Percentiles rank a stretch among this genome's conserved stretches.
Evolutionary conservation across 139 green algal species (phyloP).

Genomic region (Protoeuglena noctilucae): DNA sequence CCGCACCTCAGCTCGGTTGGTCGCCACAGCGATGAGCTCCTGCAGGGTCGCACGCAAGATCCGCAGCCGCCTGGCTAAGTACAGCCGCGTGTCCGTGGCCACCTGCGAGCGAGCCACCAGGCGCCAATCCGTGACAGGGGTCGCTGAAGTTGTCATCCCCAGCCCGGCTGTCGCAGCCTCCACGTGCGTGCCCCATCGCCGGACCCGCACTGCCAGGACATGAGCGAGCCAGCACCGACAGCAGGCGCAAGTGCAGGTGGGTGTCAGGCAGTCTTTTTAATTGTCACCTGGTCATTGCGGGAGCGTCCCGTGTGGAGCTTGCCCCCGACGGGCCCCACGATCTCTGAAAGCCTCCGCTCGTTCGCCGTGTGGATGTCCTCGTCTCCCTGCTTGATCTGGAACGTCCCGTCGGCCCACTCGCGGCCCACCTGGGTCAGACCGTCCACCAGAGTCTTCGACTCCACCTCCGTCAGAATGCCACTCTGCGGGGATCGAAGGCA

Average conservation of each 20-base stretch:
- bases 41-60: slow-evolving; percentile 46
- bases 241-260: too few relatives aligned
- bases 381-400: slow-evolving; percentile 67
- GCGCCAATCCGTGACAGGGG: too few relatives aligned
- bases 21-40: slow-evolving; percentile 58
- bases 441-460: slow-evolving; percentile 50
- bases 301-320: slow-evolving; percentile 96
- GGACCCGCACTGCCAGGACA: too few relatives aligned
- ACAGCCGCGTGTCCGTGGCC: slow-evolving; percentile 91
- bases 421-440: slow-evolving; percentile 42
- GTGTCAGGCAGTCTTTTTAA: too few relatives aligned
- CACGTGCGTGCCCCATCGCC: too few relatives aligned
- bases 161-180: too few relatives aligned
- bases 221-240: too few relatives aligned
- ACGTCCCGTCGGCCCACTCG: slow-evolving; percentile 60
- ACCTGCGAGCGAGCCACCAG: slow-evolving; percentile 46
- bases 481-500: too few relatives aligned
- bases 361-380: slow-evolving; percentile 98
- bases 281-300: slow-evolving; percentile 86
- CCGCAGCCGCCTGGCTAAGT: slow-evolving; percentile 56
- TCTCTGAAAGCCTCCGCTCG: slow-evolving; percentile 75
- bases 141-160: too few relatives aligned
- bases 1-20: slow-evolving; percentile 58
- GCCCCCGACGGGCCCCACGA: slow-evolving; percentile 70
- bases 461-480: slow-evolving; percentile 69